These are phyloP conservation scores for Posidonia oceanica DNA, from an alignment of 116 monocot species.

Conservation along the genomic window DNA sequence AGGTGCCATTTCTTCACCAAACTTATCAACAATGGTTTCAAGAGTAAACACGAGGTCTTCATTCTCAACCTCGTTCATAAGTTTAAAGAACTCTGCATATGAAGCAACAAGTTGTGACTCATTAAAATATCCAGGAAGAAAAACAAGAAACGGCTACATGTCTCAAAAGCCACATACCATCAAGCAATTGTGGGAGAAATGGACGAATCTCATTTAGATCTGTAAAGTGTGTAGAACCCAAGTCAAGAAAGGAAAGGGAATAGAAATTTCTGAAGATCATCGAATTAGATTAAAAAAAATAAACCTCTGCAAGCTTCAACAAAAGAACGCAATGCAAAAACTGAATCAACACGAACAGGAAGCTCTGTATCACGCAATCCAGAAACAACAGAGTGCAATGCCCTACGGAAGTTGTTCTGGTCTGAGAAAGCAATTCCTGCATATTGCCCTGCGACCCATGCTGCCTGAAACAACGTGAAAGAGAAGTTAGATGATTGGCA, in stretches of 20 bases:
- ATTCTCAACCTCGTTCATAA: constrained; percentile 99
- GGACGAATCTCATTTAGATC: constrained; percentile 93
- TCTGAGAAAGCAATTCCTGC: constrained; percentile 81
- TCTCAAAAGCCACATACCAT: constrained; percentile 41
- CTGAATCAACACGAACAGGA: constrained; percentile 96
- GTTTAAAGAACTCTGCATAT: constrained; percentile 88
- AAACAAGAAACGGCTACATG: neutral
- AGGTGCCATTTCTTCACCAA: constrained; percentile 99
- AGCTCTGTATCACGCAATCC: constrained; percentile 85
- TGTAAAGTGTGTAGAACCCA: constrained; percentile 16
- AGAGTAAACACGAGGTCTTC: constrained; percentile 98
- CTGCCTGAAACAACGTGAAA: constrained; percentile 40
- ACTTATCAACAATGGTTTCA: constrained; percentile 93
- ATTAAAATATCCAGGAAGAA: neutral
- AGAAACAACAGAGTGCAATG: constrained; percentile 68
- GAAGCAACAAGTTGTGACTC: neutral
- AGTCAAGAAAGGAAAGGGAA: neutral
- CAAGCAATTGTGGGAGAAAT: constrained; percentile 85
- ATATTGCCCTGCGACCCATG: constrained; percentile 99
- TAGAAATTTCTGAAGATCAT: neutral
- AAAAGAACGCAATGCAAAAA: constrained; percentile 96
- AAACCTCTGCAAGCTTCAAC: constrained; percentile 94
- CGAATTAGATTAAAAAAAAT: constrained; percentile 2
- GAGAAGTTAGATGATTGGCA: neutral
- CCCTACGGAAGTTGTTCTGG: constrained; percentile 70